Conservation (phyloP, 176 grass and related monocot genomes). For the Phyllostachys edulis region DNA sequence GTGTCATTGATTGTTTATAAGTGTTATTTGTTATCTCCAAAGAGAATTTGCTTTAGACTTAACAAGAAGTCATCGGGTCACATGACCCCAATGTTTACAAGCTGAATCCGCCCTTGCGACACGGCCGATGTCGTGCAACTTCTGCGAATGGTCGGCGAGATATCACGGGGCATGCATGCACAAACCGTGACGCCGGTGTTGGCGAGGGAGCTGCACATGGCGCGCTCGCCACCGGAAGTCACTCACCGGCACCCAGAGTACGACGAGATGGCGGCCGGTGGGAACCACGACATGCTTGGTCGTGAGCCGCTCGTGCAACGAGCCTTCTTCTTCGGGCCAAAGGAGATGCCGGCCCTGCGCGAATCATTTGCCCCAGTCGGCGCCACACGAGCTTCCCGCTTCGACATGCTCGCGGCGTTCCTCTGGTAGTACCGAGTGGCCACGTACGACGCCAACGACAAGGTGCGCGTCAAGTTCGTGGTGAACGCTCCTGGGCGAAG, state of each 20-base stretch:
- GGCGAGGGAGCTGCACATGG: conserved; percentile 12
- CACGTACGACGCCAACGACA: conserved; percentile 4
- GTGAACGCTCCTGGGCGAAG: too few species aligned
- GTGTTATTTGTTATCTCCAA: too few species aligned
- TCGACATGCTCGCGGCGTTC: conserved; percentile 32
- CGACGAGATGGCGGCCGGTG: not conserved
- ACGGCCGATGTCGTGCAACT: conserved; percentile 23
- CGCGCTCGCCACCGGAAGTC: not conserved
- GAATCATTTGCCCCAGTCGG: not conserved
- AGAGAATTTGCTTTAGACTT: too few species aligned
- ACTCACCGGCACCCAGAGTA: conserved; percentile 28
- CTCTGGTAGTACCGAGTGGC: conserved; percentile 26
- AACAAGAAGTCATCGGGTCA: too few species aligned
- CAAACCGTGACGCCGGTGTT: conserved; percentile 24
- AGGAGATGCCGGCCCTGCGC: conserved; percentile 6
- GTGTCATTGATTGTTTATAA: too few species aligned
- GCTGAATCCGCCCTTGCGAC: not conserved
- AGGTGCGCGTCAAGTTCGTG: conserved; percentile 22
- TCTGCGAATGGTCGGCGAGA: conserved; percentile 3
- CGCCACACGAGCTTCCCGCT: not conserved
- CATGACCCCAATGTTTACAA: too few species aligned
- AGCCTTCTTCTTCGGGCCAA: conserved; percentile 32
- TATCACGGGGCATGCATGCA: conserved; percentile 1
- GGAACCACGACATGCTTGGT: not conserved
- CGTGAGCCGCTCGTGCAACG: not conserved